A percentile compares a stretch with the other conserved stretches of the same genome.
phyloP scores from a whole-genome alignment of 768 basidiomycete genomes.

The Boletus barrowsii region DNA sequence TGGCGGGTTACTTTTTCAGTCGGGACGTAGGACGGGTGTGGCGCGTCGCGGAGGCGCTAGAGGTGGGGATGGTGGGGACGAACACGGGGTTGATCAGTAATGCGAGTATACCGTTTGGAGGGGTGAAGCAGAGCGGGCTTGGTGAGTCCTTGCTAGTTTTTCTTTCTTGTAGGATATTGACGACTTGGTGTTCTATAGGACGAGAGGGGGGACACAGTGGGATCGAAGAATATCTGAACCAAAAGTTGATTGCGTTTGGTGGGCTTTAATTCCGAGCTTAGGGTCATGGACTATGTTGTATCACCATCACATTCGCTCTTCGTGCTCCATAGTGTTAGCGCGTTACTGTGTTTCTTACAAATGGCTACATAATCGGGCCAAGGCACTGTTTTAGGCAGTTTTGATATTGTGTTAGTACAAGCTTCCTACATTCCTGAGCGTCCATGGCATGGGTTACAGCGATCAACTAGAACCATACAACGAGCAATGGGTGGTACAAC shows the following conservation, averaged over 20 bases:
- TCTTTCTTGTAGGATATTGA: background rate
- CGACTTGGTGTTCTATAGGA: slow-evolving; percentile 36
- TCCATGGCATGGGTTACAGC: background rate
- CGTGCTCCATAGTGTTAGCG: background rate
- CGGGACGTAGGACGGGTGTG: slow-evolving; percentile 85
- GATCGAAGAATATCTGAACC: slow-evolving; percentile 84
- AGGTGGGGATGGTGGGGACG: slow-evolving; percentile 90
- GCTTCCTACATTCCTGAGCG: no score
- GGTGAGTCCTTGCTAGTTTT: slow-evolving; percentile 32
- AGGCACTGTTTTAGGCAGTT: no score
- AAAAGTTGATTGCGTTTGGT: slow-evolving; percentile 79
- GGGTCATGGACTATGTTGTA: background rate
- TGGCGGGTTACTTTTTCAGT: slow-evolving; percentile 94
- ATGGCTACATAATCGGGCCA: no score
- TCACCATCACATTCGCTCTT: background rate
- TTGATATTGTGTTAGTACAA: no score
- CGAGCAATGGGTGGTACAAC: background rate
- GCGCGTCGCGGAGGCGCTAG: slow-evolving; percentile 91
- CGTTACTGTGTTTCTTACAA: no score
- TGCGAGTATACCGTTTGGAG: slow-evolving; percentile 84
- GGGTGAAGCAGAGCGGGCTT: slow-evolving; percentile 85
- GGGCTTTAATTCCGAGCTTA: slow-evolving; percentile 42
- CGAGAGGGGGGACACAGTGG: slow-evolving; percentile 82
- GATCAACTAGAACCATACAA: background rate
- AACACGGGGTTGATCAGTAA: slow-evolving; percentile 81